These are phyloP conservation scores for Fusarium globosum DNA, from an alignment of 2,329 filamentous ascomycete species.

Conservation along the genomic window DNA sequence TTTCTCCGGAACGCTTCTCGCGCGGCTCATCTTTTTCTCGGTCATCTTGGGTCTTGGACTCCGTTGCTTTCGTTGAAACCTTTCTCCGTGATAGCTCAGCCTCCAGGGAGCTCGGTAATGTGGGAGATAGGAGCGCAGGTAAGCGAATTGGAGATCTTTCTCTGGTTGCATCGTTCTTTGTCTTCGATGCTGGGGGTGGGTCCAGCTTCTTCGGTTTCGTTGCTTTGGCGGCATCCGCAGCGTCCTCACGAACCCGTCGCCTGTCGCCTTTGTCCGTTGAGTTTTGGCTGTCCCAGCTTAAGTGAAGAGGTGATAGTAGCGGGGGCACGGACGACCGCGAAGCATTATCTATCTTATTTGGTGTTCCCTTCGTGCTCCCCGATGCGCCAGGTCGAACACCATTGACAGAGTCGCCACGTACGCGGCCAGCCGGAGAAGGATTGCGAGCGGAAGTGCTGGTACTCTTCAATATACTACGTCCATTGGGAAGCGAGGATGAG, in stretches of 20 bases:
- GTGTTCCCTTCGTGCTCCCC: slow-evolving; percentile 50
- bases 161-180: slow-evolving; percentile 52
- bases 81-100: slow-evolving; percentile 51
- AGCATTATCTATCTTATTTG: slow-evolving; percentile 53
- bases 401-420: slow-evolving; percentile 56
- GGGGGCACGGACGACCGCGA: slow-evolving; percentile 60
- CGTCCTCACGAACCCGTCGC: slow-evolving; percentile 49
- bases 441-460: slow-evolving; percentile 41
- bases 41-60: slow-evolving; percentile 32
- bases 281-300: slow-evolving; percentile 58
- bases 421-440: slow-evolving; percentile 53
- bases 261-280: slow-evolving; percentile 44
- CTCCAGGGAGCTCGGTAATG: slow-evolving; percentile 64
- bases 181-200: slow-evolving; percentile 37
- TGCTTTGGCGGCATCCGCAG: slow-evolving; percentile 44
- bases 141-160: slow-evolving; percentile 53
- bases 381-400: slow-evolving; percentile 52
- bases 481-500: slow-evolving; percentile 51
- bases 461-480: slow-evolving; percentile 50
- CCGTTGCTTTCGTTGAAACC: slow-evolving; percentile 39
- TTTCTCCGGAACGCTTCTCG: slow-evolving; percentile 37
- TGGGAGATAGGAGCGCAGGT: slow-evolving; percentile 66
- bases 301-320: slow-evolving; percentile 63
- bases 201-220: slow-evolving; percentile 48
- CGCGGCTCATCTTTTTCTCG: slow-evolving; percentile 34